phyloP scores from a whole-genome alignment of 2,329 filamentous ascomycete species.

The Onygenales sp. region DNA sequence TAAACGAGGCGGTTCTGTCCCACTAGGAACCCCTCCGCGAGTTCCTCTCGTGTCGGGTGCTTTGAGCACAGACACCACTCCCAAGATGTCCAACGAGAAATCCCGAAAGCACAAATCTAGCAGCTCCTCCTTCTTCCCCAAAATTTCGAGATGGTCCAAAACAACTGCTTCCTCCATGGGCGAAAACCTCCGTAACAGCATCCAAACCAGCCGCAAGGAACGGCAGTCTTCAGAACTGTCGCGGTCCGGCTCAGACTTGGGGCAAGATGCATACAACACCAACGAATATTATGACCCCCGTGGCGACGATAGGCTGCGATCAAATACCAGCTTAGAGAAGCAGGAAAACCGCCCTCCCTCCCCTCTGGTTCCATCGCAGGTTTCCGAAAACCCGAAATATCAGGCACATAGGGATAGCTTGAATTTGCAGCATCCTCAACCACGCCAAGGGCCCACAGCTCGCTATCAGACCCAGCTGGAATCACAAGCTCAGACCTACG shows the following conservation, averaged over 20 bases:
- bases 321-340: slow-evolving; percentile 31
- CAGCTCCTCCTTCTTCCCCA: slow-evolving; percentile 73
- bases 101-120: slow-evolving; percentile 82
- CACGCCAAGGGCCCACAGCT: slow-evolving; percentile 51
- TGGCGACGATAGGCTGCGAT: slow-evolving; percentile 37
- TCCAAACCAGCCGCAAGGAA: slow-evolving; percentile 44
- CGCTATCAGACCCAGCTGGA: slow-evolving; percentile 55
- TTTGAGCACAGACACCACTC: slow-evolving; percentile 70
- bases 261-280: slow-evolving; percentile 48
- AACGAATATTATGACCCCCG: slow-evolving; percentile 37
- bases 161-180: slow-evolving; percentile 85
- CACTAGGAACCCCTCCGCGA: slow-evolving; percentile 37
- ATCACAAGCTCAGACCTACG: slow-evolving; percentile 49
- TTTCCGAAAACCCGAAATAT: slow-evolving; percentile 52
- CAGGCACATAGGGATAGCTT: slow-evolving; percentile 55
- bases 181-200: slow-evolving; percentile 62
- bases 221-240: slow-evolving; percentile 57
- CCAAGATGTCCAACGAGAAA: slow-evolving; percentile 54
- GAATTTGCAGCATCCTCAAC: slow-evolving; percentile 56
- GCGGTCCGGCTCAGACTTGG: slow-evolving; percentile 67
- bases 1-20: slow-evolving; percentile 33
- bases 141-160: slow-evolving; percentile 95
- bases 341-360: slow-evolving; percentile 46
- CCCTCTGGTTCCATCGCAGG: slow-evolving; percentile 51
- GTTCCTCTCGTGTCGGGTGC: slow-evolving; percentile 33